Percentiles rank a stretch among this genome's conserved stretches.
These are phyloP conservation scores for Neckera pumila DNA, from an alignment of 225 moss, liverwort and hornwort species.

Conservation along the genomic window DNA sequence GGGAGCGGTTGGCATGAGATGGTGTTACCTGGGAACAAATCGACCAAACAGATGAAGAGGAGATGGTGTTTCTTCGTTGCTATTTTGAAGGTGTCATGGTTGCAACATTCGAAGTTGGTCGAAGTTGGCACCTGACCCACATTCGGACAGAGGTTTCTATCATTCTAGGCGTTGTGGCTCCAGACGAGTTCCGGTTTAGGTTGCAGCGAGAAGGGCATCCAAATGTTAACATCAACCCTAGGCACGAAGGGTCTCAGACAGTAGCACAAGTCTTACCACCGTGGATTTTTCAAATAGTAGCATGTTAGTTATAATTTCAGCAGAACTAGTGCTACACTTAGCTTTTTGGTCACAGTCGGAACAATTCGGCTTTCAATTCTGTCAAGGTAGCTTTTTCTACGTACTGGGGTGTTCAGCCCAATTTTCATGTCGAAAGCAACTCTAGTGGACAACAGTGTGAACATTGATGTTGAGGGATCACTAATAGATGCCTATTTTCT, in stretches of 20 bases:
- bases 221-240: not conserved
- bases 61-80: not conserved
- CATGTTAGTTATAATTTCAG: not conserved
- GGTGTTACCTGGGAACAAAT: not conserved
- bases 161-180: not conserved
- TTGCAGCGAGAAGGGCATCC: not conserved
- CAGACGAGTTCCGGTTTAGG: not conserved
- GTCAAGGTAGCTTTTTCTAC: not conserved
- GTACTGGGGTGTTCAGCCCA: not conserved
- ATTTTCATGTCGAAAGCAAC: no score
- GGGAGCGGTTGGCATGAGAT: not conserved
- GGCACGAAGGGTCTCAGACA: not conserved
- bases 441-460: not conserved
- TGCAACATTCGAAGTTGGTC: not conserved
- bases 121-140: not conserved
- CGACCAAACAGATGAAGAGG: not conserved
- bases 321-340: not conserved
- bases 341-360: rapidly evolving
- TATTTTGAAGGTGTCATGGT: not conserved
- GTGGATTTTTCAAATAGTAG: not conserved
- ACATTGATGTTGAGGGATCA: no score
- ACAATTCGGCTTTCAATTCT: rapidly evolving
- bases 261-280: not conserved
- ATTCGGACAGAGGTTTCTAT: not conserved
- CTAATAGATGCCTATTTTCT: no score